phyloP scores from a whole-genome alignment of 1,284 basidiomycete species.

The Polyporus tsugae region DNA sequence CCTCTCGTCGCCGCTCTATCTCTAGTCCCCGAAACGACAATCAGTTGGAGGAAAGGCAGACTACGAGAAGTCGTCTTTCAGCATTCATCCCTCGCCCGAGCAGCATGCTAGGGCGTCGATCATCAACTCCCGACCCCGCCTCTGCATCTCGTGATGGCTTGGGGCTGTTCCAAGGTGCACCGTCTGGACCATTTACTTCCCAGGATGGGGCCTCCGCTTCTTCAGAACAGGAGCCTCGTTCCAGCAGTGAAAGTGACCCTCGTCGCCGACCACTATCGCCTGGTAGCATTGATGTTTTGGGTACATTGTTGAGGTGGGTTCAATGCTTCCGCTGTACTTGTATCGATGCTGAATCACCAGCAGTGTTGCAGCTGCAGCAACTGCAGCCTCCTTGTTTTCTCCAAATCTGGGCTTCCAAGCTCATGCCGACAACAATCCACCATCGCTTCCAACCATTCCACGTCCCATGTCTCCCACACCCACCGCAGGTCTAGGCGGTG shows the following conservation, averaged over 20 bases:
- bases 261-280: slow-evolving; percentile 57
- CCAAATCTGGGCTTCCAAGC: slow-evolving; percentile 50
- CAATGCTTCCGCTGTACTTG: not conserved
- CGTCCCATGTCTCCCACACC: slow-evolving; percentile 59
- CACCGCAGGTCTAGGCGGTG: slow-evolving; percentile 50
- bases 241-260: slow-evolving; percentile 26
- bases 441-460: slow-evolving; percentile 30
- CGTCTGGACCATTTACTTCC: not conserved
- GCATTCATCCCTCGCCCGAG: slow-evolving; percentile 38
- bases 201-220: slow-evolving; percentile 10
- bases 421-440: slow-evolving; percentile 26
- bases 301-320: slow-evolving; percentile 76
- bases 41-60: slow-evolving; percentile 31
- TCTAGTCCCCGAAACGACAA: slow-evolving; percentile 23
- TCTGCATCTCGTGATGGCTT: not conserved
- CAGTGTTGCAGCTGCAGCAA: slow-evolving; percentile 83
- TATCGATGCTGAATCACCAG: slow-evolving; percentile 25
- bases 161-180: not conserved
- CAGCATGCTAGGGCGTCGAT: slow-evolving; percentile 33
- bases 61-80: slow-evolving; percentile 35
- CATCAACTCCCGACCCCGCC: slow-evolving; percentile 21
- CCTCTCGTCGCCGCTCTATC: slow-evolving; percentile 31
- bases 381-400: slow-evolving; percentile 74
- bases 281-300: slow-evolving; percentile 80
- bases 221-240: slow-evolving; percentile 21